Conservation (phyloP, 306 rosid genomes). For the Cicer bijugum region DNA sequence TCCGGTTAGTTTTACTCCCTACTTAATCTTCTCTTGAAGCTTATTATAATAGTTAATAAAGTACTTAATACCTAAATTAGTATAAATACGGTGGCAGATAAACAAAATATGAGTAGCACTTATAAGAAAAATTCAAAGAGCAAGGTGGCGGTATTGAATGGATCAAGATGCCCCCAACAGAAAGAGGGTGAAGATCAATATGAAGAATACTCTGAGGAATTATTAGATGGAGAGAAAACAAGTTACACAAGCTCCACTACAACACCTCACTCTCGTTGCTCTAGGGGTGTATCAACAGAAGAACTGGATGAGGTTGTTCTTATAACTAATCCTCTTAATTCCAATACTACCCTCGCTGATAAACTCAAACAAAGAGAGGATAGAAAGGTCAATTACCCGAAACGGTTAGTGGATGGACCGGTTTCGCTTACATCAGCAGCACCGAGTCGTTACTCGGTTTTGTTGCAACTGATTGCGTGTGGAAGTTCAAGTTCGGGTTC, state of each 20-base stretch:
- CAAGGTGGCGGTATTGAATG: slow-evolving; percentile 21
- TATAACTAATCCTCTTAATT: background rate
- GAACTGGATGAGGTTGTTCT: slow-evolving; percentile 46
- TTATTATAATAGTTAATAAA: background rate
- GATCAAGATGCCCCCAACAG: slow-evolving; percentile 9
- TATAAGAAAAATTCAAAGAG: slow-evolving; percentile 39
- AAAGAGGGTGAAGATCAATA: slow-evolving; percentile 41
- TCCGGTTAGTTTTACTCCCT: slow-evolving; percentile 48
- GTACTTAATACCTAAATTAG: no score
- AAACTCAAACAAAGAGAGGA: slow-evolving; percentile 30
- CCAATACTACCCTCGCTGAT: slow-evolving; percentile 28
- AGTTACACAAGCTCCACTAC: slow-evolving; percentile 70
- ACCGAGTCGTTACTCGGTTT: slow-evolving; percentile 63
- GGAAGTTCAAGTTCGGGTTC: slow-evolving; percentile 70
- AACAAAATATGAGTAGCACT: slow-evolving; percentile 25
- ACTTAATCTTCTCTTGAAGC: background rate
- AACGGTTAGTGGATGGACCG: slow-evolving; percentile 35
- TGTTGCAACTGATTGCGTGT: slow-evolving; percentile 81
- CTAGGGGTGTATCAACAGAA: slow-evolving; percentile 78
- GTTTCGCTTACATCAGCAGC: slow-evolving; percentile 23
- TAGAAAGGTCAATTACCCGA: background rate
- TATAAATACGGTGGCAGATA: no score
- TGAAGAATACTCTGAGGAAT: slow-evolving; percentile 54
- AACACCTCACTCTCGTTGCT: slow-evolving; percentile 78
- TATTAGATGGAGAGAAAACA: slow-evolving; percentile 60